These are phyloP conservation scores for Neocucurbitaria cava DNA, from an alignment of 2,329 filamentous ascomycete species.

Conservation along the genomic window DNA sequence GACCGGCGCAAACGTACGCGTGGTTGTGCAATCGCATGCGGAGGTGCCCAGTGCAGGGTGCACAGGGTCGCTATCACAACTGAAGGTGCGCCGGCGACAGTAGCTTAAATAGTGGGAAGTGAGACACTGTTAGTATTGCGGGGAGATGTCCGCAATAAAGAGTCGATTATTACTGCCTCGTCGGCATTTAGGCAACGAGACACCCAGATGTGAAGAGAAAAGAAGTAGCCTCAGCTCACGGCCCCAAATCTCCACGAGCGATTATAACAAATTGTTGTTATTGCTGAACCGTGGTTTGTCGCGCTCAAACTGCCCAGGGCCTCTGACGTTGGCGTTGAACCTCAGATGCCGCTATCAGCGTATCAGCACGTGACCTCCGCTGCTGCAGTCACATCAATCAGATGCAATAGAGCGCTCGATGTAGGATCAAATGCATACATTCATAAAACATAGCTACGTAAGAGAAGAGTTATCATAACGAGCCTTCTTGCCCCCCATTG, in stretches of 20 bases:
- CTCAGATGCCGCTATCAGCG: background rate
- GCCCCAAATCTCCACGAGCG: background rate
- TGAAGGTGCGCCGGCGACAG: slow-evolving; percentile 1
- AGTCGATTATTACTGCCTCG: slow-evolving; percentile 7
- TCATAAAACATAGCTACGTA: slow-evolving; percentile 39
- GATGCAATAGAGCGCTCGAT: too few relatives aligned
- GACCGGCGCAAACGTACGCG: slow-evolving; percentile 10
- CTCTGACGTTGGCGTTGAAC: slow-evolving; percentile 1
- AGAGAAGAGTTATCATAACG: slow-evolving; percentile 11
- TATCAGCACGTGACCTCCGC: slow-evolving; percentile 21
- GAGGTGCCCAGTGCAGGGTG: slow-evolving; percentile 5
- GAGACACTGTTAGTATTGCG: slow-evolving; percentile 13
- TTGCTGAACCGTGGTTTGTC: slow-evolving; percentile 7
- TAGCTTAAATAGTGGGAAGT: background rate
- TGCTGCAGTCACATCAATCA: too few relatives aligned
- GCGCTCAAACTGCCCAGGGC: slow-evolving; percentile 1
- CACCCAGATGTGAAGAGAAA: background rate
- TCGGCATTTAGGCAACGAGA: background rate
- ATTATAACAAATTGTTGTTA: slow-evolving; percentile 3
- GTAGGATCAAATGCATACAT: slow-evolving; percentile 23
- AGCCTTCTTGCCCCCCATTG: slow-evolving; percentile 1
- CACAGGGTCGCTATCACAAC: slow-evolving; percentile 6
- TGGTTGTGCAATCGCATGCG: slow-evolving; percentile 9
- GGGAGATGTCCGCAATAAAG: slow-evolving; percentile 19
- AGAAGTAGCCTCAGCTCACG: background rate